phyloP scores from a whole-genome alignment of 2,329 filamentous ascomycete genomes.

The Fusarium sp. region DNA sequence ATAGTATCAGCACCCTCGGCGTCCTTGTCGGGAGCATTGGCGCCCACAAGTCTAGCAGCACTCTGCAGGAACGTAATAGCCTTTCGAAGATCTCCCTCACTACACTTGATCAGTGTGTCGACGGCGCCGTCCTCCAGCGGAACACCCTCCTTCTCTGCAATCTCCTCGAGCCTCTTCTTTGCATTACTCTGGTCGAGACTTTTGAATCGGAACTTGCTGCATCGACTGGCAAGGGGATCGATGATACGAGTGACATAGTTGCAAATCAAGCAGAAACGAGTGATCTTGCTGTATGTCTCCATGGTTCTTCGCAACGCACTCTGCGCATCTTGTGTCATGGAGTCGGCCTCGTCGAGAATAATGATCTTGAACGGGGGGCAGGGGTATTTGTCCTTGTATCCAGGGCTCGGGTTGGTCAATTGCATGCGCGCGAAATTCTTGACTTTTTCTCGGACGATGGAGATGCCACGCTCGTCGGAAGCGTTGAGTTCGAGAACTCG shows the following conservation, averaged over 20 bases:
- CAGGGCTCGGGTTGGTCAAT: conserved; percentile 78
- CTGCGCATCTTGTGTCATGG: conserved; percentile 98
- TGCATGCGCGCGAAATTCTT: conserved; percentile 98
- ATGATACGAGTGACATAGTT: conserved; percentile 99
- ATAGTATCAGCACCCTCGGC: conserved; percentile 66
- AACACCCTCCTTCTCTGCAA: conserved; percentile 81
- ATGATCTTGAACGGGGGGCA: conserved; percentile 99
- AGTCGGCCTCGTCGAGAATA: conserved; percentile 96
- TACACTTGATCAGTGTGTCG: conserved; percentile 83
- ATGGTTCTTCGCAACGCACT: conserved; percentile 91
- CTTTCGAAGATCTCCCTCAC: conserved; percentile 93
- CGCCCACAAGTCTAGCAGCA: conserved; percentile 85
- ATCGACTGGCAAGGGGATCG: conserved; percentile 90
- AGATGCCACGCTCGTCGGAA: conserved; percentile 97
- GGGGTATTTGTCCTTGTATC: conserved; percentile 76
- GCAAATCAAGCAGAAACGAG: conserved; percentile 95
- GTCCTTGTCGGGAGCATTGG: conserved; percentile 59
- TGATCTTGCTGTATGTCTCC: conserved; percentile 98
- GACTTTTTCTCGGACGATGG: conserved; percentile 95
- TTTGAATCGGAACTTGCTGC: conserved; percentile 98
- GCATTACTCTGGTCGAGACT: conserved; percentile 88
- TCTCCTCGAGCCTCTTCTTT: conserved; percentile 77
- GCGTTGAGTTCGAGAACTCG: conserved; percentile 99
- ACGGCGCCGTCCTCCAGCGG: conserved; percentile 78
- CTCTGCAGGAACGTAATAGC: conserved; percentile 97